Evolutionary conservation across 495 filamentous ascomycete species (phyloP), one percentile per base, ranked within the genome.

Genomic region (Podospora fimiseda): DNA sequence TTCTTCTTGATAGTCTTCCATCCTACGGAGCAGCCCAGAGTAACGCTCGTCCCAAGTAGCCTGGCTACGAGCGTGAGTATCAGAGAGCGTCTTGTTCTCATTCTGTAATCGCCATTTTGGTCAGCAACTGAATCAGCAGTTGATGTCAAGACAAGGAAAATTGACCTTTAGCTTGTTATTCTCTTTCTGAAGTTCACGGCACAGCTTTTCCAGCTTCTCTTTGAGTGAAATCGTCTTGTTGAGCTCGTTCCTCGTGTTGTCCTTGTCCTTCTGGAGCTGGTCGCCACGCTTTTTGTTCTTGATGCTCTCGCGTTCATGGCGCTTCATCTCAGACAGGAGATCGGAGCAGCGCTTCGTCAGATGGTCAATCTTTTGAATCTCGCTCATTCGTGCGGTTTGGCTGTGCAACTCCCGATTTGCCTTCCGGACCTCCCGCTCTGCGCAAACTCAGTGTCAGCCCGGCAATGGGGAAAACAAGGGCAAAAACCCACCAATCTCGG

Each of bases 271-370:
- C 70, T 98, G 93, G 51, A 97, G 67, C 60, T 90, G 87, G 69
- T 98, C 93, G 14, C 86, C 89, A 8, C 90, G 85, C 70, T 96
- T 98, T 73, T 95, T 95, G 62, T 90, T 90, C 72, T 95, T 97
- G 38, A 86, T 77, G 61, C 95, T 88, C 50, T 97, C 93, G 23
- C 91, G 86, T 65, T 97, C 92, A 52, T 94, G 78, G 47, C 89
- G 83, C 62, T 95, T 95, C 89, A 98, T 94, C 51, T 95, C 89
- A 37, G 86, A 83, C 48, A 96, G 76, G 2, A 96, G 80, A 56
- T 97, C 91, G 41, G 88, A 87, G 53, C 91, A 96, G 61, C 89
- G 89, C 58, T 88, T 94, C 55, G 90, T 89, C 2, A 96, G 79
- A 16, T 85, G 80, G 20, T 98, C 93, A 53, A 97, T 85, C 58